Conservation (phyloP, 139 green algal genomes). For the Coccomyxa sp. region DNA sequence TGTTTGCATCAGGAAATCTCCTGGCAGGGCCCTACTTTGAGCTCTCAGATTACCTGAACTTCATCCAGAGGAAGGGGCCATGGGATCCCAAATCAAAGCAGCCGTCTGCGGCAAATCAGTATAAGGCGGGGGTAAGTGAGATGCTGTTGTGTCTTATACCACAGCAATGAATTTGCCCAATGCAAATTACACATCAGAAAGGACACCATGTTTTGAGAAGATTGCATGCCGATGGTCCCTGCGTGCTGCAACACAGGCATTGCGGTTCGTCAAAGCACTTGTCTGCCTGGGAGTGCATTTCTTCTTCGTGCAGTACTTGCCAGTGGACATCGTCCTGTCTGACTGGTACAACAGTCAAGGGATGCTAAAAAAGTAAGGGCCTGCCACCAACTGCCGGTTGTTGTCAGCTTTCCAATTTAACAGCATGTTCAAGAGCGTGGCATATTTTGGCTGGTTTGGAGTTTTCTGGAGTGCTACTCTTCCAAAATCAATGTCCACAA, state of each 20-base stretch:
- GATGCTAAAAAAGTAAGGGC: constrained; percentile 2
- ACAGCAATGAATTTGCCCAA: no score
- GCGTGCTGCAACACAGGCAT: constrained; percentile 11
- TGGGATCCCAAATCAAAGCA: constrained; percentile 4
- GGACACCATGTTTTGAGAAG: no score
- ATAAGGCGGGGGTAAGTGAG: background rate
- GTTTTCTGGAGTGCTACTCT: background rate
- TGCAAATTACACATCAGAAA: no score
- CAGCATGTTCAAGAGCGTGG: no score
- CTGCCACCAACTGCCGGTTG: background rate
- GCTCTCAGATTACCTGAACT: constrained; percentile 69
- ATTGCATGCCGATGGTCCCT: no score
- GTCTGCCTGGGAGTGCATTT: constrained; percentile 38
- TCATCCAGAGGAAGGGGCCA: constrained; percentile 47
- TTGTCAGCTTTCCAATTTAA: background rate
- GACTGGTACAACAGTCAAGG: constrained; percentile 4
- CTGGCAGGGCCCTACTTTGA: constrained; percentile 79
- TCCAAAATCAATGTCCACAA: background rate
- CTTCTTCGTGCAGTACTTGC: constrained; percentile 42
- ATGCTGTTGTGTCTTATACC: no score
- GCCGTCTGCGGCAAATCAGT: background rate
- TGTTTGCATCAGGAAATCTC: constrained; percentile 77
- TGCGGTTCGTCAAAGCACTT: constrained; percentile 42
- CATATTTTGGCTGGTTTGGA: background rate
- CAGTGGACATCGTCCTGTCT: background rate